Evolutionary conservation across 768 basidiomycete genomes (phyloP), one percentile per base, ranked within the genome.

Genomic region (Guyanaporus albipodus): DNA sequence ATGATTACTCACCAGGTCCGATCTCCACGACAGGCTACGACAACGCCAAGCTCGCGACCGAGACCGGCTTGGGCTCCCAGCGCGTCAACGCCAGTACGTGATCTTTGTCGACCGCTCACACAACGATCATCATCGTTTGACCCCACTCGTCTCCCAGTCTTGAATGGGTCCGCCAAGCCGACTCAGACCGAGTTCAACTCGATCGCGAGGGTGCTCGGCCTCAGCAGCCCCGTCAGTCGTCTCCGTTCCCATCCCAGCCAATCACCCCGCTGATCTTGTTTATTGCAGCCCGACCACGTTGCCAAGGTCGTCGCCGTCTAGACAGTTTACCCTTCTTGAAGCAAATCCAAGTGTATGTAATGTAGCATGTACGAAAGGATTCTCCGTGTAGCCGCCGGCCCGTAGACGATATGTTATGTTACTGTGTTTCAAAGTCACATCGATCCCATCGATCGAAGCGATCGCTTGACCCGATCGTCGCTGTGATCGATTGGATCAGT

Each of bases 71-170:
- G 37, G 38, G 58, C 33, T 70, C 76, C 58, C 64, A 74, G 27
- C 80, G 74, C 45, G 74, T 87, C 39, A 64, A 67, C 35, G 73
- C 74, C 36, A 75, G 86, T 87, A 55, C 48, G 76, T 69, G 31
- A 12, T 2, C 11, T 41, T 39, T 14, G 8, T 15, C 19, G 17
- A 2, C 7, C 12, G n/a, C 7, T 28, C 7, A 6, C 27, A 28
- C 12, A 17, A 12, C 31, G 6, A 14, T 32, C 31, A 29, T 12
- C 28, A 11, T 10, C 28, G 28, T 27, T 34, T 22, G n/a, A n/a
- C n/a, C n/a, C n/a, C n/a, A n/a, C n/a, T n/a, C n/a, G n/a, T n/a
- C n/a, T n/a, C n/a, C 42, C 46, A 84, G 83, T 85, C 53, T 72
- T 77, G 62, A 69, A 70, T 10, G 80, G 74, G 7, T 53, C 17